Percentiles rank a stretch among this genome's conserved stretches.
phyloP scores from a whole-genome alignment of 441 rosid genomes.

The Populus trichocarpa region DNA sequence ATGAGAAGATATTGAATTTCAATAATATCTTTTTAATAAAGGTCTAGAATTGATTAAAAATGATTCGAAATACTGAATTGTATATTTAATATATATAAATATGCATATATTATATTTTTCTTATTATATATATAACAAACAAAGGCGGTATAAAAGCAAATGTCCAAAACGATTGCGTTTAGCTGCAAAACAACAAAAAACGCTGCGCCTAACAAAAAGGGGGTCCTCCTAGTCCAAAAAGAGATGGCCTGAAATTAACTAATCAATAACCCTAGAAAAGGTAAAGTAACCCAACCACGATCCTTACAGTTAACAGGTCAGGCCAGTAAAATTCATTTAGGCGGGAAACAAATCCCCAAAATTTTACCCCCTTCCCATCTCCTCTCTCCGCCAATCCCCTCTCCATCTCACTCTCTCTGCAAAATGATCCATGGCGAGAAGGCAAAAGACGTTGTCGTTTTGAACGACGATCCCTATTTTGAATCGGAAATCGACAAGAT shows the following conservation, averaged over 20 bases:
- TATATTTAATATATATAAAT: too few species aligned
- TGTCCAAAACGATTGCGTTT: background rate
- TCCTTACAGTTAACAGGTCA: background rate
- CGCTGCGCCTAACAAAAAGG: background rate
- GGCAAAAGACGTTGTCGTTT: slow-evolving; percentile 1
- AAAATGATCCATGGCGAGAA: slow-evolving; percentile 29
- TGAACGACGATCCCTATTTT: slow-evolving; percentile 31
- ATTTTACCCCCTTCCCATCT: slow-evolving; percentile 1
- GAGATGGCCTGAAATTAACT: background rate
- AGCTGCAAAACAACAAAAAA: background rate
- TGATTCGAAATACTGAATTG: too few species aligned
- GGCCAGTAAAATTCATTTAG: slow-evolving; percentile 22
- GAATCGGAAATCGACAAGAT: slow-evolving; percentile 43
- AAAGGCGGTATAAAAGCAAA: background rate
- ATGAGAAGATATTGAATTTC: too few species aligned
- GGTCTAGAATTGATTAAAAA: too few species aligned
- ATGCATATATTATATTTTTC: too few species aligned
- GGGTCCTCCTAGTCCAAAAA: background rate
- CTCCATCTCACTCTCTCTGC: background rate
- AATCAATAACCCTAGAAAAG: slow-evolving; percentile 21
- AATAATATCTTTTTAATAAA: too few species aligned
- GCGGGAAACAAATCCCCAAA: slow-evolving; percentile 34
- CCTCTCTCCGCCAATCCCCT: background rate
- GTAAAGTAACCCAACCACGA: slow-evolving; percentile 4
- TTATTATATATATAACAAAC: background rate